These are phyloP conservation scores for Termitomyces sp. DNA, from an alignment of 768 basidiomycete species.

Conservation along the genomic window DNA sequence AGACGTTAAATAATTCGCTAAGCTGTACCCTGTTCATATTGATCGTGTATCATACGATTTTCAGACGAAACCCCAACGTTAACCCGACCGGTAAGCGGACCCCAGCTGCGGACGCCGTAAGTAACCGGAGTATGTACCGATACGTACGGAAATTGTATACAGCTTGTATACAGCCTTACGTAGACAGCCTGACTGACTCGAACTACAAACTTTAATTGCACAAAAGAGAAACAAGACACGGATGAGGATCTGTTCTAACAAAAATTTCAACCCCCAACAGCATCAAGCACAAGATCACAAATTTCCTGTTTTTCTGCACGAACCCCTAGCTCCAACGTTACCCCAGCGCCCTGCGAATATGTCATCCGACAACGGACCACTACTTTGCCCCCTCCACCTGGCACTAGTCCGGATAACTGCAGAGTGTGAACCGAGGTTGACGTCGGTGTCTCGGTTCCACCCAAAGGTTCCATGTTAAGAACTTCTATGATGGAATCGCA, in stretches of 20 bases:
- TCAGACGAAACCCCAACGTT: conserved; percentile 16
- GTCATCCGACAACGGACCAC: conserved; percentile 96
- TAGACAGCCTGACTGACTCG: neutral
- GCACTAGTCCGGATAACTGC: conserved; percentile 87
- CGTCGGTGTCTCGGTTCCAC: conserved; percentile 81
- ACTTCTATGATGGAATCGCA: conserved; percentile 96
- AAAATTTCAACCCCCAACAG: conserved; percentile 65
- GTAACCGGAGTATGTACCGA: conserved; percentile 5
- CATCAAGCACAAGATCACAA: conserved; percentile 84
- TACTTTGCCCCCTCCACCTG: conserved; percentile 94
- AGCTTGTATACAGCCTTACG: neutral
- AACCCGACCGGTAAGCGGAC: conserved; percentile 18
- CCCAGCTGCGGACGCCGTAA: conserved; percentile 7
- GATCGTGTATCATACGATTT: conserved; percentile 30
- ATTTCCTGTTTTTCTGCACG: conserved; percentile 89
- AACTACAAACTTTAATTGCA: conserved; percentile 6
- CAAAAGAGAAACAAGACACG: too few relatives aligned
- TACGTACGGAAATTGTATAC: neutral
- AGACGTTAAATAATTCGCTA: neutral
- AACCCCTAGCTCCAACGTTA: conserved; percentile 88
- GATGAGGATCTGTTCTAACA: neutral
- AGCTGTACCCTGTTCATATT: neutral
- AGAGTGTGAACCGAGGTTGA: conserved; percentile 91
- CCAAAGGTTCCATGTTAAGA: conserved; percentile 94
- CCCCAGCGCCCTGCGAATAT: conserved; percentile 83